Conservation (phyloP, 2,329 filamentous ascomycete species). For the Penicillium sp. region DNA sequence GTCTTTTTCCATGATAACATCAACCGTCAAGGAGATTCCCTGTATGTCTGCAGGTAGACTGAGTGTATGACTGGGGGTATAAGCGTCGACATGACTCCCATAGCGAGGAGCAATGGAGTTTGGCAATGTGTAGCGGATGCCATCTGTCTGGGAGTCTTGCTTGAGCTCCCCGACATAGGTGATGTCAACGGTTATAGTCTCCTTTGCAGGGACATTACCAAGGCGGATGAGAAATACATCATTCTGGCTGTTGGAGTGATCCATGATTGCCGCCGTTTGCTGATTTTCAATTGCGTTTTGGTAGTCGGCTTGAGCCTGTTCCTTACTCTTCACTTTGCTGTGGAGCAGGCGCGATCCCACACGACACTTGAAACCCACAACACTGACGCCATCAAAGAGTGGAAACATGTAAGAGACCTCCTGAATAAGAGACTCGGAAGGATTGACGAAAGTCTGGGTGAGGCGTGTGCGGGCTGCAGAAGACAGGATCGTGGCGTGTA, state of each 20-base stretch:
- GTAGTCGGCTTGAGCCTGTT: slow-evolving; percentile 62
- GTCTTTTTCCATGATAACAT: slow-evolving; percentile 59
- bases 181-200: slow-evolving; percentile 61
- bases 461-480: slow-evolving; percentile 55
- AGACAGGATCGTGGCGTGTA: slow-evolving; percentile 63
- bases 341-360: slow-evolving; percentile 58
- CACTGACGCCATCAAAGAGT: slow-evolving; percentile 70
- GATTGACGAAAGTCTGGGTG: slow-evolving; percentile 64
- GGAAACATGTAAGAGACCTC: slow-evolving; percentile 70
- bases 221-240: slow-evolving; percentile 70
- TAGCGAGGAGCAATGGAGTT: slow-evolving; percentile 69
- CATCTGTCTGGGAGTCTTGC: slow-evolving; percentile 68
- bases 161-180: slow-evolving; percentile 71
- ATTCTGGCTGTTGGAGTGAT: slow-evolving; percentile 60
- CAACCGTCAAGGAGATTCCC: slow-evolving; percentile 58
- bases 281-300: slow-evolving; percentile 59
- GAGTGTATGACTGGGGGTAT: not conserved
- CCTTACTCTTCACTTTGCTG: slow-evolving; percentile 67
- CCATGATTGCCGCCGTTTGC: slow-evolving; percentile 65
- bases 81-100: slow-evolving; percentile 37
- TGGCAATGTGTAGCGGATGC: slow-evolving; percentile 69
- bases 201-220: slow-evolving; percentile 65
- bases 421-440: slow-evolving; percentile 48
- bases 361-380: slow-evolving; percentile 67
- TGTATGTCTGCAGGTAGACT: slow-evolving; percentile 15